phyloP scores from a whole-genome alignment of 2,329 filamentous ascomycete species.

The Pseudogymnoascus sp. region DNA sequence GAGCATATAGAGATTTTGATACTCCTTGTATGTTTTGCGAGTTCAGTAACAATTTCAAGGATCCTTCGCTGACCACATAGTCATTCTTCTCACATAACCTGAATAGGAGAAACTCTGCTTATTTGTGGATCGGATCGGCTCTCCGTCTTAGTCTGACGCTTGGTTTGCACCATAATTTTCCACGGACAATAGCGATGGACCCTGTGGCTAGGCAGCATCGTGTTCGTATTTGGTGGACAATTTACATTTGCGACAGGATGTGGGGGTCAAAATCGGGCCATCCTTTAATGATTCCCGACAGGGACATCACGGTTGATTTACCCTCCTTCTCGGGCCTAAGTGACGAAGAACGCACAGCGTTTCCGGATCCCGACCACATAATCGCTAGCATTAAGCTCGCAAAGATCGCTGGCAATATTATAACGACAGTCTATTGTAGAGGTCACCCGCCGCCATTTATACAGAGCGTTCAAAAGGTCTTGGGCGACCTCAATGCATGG shows the following conservation, averaged over 20 bases:
- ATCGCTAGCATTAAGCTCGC: conserved; percentile 36
- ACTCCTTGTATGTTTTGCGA: conserved; percentile 34
- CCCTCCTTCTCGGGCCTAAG: conserved; percentile 33
- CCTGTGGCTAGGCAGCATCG: conserved; percentile 34
- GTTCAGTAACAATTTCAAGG: neutral
- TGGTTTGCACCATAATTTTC: conserved; percentile 37
- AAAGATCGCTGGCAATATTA: conserved; percentile 29
- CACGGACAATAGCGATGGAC: conserved; percentile 31
- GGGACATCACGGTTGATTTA: conserved; percentile 40
- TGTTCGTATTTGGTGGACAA: conserved; percentile 38
- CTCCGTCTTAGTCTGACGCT: conserved; percentile 36
- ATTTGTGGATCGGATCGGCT: conserved; percentile 38
- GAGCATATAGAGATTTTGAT: conserved; percentile 39
- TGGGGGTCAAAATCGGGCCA: conserved; percentile 44
- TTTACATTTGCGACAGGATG: conserved; percentile 41
- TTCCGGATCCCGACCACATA: conserved; percentile 34
- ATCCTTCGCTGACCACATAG: conserved; percentile 23
- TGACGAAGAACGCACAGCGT: conserved; percentile 25
- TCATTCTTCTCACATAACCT: conserved; percentile 39
- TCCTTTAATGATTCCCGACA: conserved; percentile 41
- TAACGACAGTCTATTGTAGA: conserved; percentile 15
- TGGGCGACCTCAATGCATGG: conserved; percentile 33
- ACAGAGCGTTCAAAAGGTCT: conserved; percentile 31
- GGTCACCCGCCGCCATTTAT: neutral
- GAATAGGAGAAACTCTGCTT: conserved; percentile 40